A percentile compares a stretch with the other conserved stretches of the same genome.
Evolutionary conservation across 1,284 basidiomycete genomes (phyloP).

Genomic region (Malassezia caprae): DNA sequence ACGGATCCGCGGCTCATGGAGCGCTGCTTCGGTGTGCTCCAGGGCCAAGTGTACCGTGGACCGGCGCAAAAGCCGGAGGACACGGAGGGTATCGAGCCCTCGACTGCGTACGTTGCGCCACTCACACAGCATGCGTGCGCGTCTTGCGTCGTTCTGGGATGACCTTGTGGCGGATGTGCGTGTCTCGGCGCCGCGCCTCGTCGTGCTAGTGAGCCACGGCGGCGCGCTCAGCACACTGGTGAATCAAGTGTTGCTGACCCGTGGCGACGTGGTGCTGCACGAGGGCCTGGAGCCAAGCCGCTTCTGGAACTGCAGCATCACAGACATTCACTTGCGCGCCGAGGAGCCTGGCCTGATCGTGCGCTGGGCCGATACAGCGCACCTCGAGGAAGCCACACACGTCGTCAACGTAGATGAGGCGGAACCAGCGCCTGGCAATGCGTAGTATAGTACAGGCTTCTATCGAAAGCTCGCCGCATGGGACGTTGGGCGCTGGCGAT

Average conservation of each 20-base stretch:
- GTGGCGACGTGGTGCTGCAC: slow-evolving; percentile 21
- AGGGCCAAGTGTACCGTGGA: slow-evolving; percentile 33
- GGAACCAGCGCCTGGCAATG: background rate
- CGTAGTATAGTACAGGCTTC: slow-evolving; percentile 5
- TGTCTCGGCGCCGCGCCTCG: slow-evolving; percentile 5
- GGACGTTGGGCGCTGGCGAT: slow-evolving; percentile 19
- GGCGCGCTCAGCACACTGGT: slow-evolving; percentile 36
- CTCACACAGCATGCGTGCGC: slow-evolving; percentile 17
- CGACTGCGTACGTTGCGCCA: slow-evolving; percentile 16
- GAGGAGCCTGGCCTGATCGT: background rate
- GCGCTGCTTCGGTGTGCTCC: slow-evolving; percentile 34
- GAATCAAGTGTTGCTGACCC: slow-evolving; percentile 27
- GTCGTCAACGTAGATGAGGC: slow-evolving; percentile 14
- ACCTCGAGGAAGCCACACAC: slow-evolving; percentile 3
- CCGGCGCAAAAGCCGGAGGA: slow-evolving; percentile 25
- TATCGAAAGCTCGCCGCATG: background rate
- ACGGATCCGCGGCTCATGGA: slow-evolving; percentile 36
- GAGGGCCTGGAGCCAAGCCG: slow-evolving; percentile 20
- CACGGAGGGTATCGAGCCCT: slow-evolving; percentile 35
- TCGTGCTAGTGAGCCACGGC: slow-evolving; percentile 40
- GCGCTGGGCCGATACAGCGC: slow-evolving; percentile 15
- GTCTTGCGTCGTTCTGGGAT: slow-evolving; percentile 31
- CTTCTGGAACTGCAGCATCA: slow-evolving; percentile 44
- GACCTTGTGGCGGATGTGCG: slow-evolving; percentile 18
- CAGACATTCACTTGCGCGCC: slow-evolving; percentile 21